phyloP scores from a whole-genome alignment of 129 eudicot species.

The Arctium lappa region DNA sequence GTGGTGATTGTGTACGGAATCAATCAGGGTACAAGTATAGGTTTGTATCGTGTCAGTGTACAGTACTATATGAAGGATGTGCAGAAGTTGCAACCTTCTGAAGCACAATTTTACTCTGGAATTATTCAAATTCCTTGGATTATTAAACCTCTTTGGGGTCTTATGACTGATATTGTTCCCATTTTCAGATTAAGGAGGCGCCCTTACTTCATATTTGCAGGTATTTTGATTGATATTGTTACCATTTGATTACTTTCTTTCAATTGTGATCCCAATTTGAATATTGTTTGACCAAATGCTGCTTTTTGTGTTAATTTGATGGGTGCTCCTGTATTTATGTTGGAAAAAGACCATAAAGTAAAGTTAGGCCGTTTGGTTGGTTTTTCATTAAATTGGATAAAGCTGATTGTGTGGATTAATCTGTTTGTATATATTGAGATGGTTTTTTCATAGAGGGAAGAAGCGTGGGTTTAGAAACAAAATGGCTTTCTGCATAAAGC shows the following conservation, averaged over 20 bases:
- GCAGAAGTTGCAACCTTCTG: constrained; percentile 88
- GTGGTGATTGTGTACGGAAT: constrained; percentile 72
- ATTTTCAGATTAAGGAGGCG: constrained; percentile 63
- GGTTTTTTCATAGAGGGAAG: too few species aligned
- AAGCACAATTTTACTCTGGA: constrained; percentile 73
- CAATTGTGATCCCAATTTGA: neutral
- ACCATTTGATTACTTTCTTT: neutral
- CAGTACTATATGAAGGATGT: constrained; percentile 88
- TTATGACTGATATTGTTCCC: constrained; percentile 78
- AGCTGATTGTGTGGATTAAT: too few species aligned
- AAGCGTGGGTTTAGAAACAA: too few species aligned
- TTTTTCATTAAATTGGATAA: too few species aligned
- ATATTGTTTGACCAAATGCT: neutral
- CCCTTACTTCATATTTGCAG: constrained; percentile 90
- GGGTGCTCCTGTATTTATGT: neutral
- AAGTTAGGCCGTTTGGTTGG: too few species aligned
- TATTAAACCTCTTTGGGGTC: constrained; percentile 87
- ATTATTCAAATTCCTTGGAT: constrained; percentile 76
- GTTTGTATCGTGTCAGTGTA: constrained; percentile 48
- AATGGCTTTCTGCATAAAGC: too few species aligned
- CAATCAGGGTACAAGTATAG: constrained; percentile 64
- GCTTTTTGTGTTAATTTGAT: neutral
- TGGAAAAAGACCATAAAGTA: neutral
- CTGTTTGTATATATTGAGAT: too few species aligned
- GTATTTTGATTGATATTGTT: constrained; percentile 21